Percentiles rank a stretch among this genome's conserved stretches.
Evolutionary conservation across 2,329 filamentous ascomycete genomes (phyloP).

Genomic region (Lomentospora prolificans): DNA sequence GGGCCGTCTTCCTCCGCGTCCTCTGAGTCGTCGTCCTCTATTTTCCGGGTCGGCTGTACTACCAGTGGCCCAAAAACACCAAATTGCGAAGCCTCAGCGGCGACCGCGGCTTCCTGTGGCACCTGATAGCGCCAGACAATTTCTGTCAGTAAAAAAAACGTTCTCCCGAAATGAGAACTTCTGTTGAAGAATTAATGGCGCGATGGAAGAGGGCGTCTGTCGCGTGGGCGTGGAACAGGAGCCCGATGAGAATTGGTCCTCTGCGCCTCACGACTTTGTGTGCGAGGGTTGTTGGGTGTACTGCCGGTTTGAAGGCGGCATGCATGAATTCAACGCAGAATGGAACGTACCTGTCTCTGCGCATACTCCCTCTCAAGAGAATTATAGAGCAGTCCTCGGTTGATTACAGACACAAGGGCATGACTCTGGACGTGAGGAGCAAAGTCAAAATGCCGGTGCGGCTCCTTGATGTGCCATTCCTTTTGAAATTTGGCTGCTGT

Average conservation of each 20-base stretch:
- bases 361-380: slow-evolving; percentile 47
- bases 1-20: slow-evolving; percentile 27
- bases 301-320: background rate
- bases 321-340: background rate
- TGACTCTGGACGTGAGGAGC: slow-evolving; percentile 56
- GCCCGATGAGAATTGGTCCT: background rate
- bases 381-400: slow-evolving; percentile 53
- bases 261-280: background rate
- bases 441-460: slow-evolving; percentile 53
- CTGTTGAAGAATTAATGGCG: background rate
- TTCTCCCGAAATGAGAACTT: background rate
- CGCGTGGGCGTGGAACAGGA: background rate
- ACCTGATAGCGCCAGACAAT: slow-evolving; percentile 25
- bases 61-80: slow-evolving; percentile 50
- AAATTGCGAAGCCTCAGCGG: slow-evolving; percentile 35
- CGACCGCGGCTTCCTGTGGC: slow-evolving; percentile 35
- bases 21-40: slow-evolving; percentile 27
- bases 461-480: slow-evolving; percentile 55
- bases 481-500: slow-evolving; percentile 59
- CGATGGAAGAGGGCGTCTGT: background rate
- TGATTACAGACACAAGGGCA: slow-evolving; percentile 52
- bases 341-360: slow-evolving; percentile 35
- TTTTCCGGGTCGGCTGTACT: slow-evolving; percentile 31
- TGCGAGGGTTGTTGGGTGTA: slow-evolving; percentile 1
- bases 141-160: background rate